phyloP scores from a whole-genome alignment of 768 basidiomycete species.

The Hygrocybe coccinea region DNA sequence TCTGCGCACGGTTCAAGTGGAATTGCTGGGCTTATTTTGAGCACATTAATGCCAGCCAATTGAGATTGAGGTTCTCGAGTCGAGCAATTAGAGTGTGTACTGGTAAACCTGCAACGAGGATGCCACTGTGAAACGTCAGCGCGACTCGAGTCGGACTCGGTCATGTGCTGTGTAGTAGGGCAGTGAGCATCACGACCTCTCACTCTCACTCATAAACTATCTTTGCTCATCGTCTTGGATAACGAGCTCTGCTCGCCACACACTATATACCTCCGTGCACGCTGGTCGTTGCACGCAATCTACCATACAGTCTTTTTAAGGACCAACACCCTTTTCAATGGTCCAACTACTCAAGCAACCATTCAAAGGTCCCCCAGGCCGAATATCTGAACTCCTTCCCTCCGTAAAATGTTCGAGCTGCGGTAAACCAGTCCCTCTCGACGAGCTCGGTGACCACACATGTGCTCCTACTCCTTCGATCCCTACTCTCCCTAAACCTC shows the following conservation, averaged over 20 bases:
- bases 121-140: no score
- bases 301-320: conserved; percentile 1
- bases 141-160: no score
- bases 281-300: neutral
- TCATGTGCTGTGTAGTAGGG: no score
- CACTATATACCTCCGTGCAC: neutral
- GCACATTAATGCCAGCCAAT: no score
- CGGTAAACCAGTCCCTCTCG: conserved; percentile 60
- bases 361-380: conserved; percentile 23
- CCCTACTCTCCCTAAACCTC: conserved; percentile 37
- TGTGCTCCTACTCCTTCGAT: conserved; percentile 52
- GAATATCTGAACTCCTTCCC: conserved; percentile 75
- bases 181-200: no score
- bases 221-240: neutral
- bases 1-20: no score
- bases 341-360: conserved; percentile 1
- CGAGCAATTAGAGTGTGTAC: no score
- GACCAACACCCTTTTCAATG: conserved; percentile 1
- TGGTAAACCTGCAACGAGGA: no score
- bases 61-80: no score
- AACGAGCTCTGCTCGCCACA: neutral
- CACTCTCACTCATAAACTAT: neutral
- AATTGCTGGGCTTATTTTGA: no score
- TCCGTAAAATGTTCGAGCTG: conserved; percentile 84
- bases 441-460: conserved; percentile 71